A percentile compares a stretch with the other conserved stretches of the same genome.
Conservation (phyloP, 179 eudicot genomes). For the Camellia oleifera region DNA sequence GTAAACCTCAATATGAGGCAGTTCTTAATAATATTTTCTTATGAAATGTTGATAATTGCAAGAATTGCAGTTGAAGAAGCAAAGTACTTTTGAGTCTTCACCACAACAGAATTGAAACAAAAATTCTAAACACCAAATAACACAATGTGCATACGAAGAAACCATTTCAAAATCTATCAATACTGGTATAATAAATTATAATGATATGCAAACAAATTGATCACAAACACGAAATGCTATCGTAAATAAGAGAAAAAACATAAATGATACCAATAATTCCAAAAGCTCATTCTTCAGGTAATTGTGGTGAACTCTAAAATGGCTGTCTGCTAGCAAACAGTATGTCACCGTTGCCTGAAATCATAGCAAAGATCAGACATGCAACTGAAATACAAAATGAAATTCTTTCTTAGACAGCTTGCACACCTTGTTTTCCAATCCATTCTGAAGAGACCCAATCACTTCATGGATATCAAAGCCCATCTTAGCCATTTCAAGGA, state of each 20-base stretch:
- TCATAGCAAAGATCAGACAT: background rate
- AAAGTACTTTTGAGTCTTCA: background rate
- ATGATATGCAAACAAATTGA: background rate
- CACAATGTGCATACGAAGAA: too few relatives aligned
- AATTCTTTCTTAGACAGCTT: slow-evolving; percentile 14
- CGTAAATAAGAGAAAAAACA: background rate
- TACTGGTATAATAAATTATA: background rate
- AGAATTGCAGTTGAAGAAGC: background rate
- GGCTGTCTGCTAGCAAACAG: slow-evolving; percentile 21
- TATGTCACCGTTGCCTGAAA: slow-evolving; percentile 31
- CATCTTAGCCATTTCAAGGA: slow-evolving; percentile 68
- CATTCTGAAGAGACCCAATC: slow-evolving; percentile 61
- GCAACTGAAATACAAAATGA: background rate
- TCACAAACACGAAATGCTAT: background rate
- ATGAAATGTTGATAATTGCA: background rate
- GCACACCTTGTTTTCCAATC: slow-evolving; percentile 76
- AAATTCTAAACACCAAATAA: too few relatives aligned
- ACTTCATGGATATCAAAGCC: slow-evolving; percentile 61
- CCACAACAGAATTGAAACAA: too few relatives aligned
- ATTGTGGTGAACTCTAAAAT: slow-evolving; percentile 14
- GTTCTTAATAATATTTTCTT: too few relatives aligned
- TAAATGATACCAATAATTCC: background rate
- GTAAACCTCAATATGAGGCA: too few relatives aligned
- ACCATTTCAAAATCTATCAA: background rate
- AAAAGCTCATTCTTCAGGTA: slow-evolving; percentile 7